These are phyloP conservation scores for Senna tora DNA, from an alignment of 306 rosid genomes.

Conservation along the genomic window DNA sequence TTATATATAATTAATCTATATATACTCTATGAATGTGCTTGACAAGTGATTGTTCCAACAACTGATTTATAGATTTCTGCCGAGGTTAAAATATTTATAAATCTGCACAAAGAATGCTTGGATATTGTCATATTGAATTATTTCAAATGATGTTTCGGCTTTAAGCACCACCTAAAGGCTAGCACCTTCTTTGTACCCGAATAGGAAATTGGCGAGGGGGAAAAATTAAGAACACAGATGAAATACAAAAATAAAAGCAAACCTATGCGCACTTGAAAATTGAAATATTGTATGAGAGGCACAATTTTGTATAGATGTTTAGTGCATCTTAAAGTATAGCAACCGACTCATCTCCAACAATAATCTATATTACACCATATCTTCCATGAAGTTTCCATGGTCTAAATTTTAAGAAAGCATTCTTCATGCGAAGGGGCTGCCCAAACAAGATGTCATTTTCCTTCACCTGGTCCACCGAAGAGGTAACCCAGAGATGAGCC, in stretches of 20 bases:
- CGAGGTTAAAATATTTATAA: background rate
- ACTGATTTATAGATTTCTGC: background rate
- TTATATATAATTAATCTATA: too few species aligned
- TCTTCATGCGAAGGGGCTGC: constrained; percentile 46
- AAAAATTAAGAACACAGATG: background rate
- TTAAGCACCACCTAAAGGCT: too few species aligned
- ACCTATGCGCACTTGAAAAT: constrained; percentile 41
- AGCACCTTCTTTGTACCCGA: too few species aligned
- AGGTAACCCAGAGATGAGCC: constrained; percentile 95
- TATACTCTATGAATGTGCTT: too few species aligned
- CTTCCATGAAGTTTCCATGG: constrained; percentile 43
- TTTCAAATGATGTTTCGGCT: background rate
- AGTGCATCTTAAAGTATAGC: constrained; percentile 50
- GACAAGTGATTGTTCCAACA: too few species aligned
- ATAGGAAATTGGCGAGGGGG: background rate
- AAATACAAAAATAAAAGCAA: constrained; percentile 35
- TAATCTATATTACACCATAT: constrained; percentile 65
- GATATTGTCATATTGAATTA: background rate
- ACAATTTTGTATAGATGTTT: constrained; percentile 50
- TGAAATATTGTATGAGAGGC: constrained; percentile 44
- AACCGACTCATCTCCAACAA: constrained; percentile 59
- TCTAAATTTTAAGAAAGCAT: constrained; percentile 45
- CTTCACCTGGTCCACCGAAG: constrained; percentile 70
- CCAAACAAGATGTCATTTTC: constrained; percentile 57
- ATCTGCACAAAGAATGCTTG: background rate